Evolutionary conservation across 1,284 basidiomycete genomes (phyloP), one percentile per base, ranked within the genome.

Genomic region (Leucoagaricus sp.): DNA sequence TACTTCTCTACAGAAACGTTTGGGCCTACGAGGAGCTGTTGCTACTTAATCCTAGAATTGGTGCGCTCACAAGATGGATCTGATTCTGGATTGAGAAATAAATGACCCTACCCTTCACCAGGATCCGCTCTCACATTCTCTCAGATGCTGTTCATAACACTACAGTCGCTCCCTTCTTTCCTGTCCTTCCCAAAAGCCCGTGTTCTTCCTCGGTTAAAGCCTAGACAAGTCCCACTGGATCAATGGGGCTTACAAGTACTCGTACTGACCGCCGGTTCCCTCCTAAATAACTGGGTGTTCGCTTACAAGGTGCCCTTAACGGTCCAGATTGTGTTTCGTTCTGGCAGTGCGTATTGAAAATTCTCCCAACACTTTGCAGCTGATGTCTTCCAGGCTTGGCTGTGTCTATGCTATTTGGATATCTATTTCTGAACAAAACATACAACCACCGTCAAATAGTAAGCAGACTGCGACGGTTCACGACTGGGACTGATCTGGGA

Each of bases 271-370:
- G 76, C 80, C 15, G 86, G 90, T 41, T 87, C 87, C 28, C 67
- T 91, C 44, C 70, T 96, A 63, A 95, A 94, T 72, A 96, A 95
- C 67, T 88, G 86, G 79, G 92, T 89, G 1, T 95, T 91, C 68
- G 87, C 87, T 0, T 93, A 80, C 64, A 75, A 86, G 57, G 89
- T 95, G 0, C 93, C 93, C 3, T 76, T 94, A 52, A 85, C 91
- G 0, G 76, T 96, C 0, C 87, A 94, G 65, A 95, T 96, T 63
- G 87, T 96, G 28, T 94, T 96, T 68, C 83, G 94, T 38, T 93
- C 91, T 47, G 93, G 91, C 33, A 93, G 93, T 84, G 61, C 70
- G 80, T 69, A 42, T 59, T 29, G 13, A 42, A 5, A 9, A 48
- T 26, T 31, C 56, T 7, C 40, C 49, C 36, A 23, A 19, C n/a